Percentiles rank a stretch among this genome's conserved stretches.
These are phyloP conservation scores for Trichomonas gallinae DNA, from an alignment of 208 protist genomes.

Conservation along the genomic window DNA sequence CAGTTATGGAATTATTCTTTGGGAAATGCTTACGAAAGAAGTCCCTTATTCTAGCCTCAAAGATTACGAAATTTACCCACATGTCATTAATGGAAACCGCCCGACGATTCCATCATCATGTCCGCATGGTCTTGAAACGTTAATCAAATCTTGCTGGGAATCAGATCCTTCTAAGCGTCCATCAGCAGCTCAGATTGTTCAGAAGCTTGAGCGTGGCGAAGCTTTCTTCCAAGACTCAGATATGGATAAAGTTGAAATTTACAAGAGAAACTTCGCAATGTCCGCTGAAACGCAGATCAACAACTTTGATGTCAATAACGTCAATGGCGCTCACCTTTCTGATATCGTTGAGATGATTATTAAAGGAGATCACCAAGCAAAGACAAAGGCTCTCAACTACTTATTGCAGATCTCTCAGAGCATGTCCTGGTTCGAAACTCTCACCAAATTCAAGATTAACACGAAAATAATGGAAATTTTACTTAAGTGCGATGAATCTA, in stretches of 20 bases:
- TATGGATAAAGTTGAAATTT: background rate
- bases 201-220: background rate
- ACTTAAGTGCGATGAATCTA: background rate
- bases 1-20: slow-evolving; percentile 43
- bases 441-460: background rate
- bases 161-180: background rate
- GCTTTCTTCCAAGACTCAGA: background rate
- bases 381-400: background rate
- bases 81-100: background rate
- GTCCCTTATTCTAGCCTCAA: slow-evolving; percentile 23
- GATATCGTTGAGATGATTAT: background rate
- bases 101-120: background rate
- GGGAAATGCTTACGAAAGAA: slow-evolving; percentile 40
- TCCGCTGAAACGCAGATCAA: background rate
- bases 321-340: background rate
- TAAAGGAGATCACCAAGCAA: background rate
- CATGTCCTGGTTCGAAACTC: background rate
- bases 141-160: background rate
- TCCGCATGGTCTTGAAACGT: background rate
- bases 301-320: background rate
- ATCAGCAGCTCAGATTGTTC: background rate
- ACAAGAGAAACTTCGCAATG: background rate
- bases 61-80: background rate
- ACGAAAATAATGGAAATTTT: background rate
- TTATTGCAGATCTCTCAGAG: background rate